A percentile compares a stretch with the other conserved stretches of the same genome.
Evolutionary conservation across 176 grass and related monocot species (phyloP).

Genomic region (Ananas comosus): DNA sequence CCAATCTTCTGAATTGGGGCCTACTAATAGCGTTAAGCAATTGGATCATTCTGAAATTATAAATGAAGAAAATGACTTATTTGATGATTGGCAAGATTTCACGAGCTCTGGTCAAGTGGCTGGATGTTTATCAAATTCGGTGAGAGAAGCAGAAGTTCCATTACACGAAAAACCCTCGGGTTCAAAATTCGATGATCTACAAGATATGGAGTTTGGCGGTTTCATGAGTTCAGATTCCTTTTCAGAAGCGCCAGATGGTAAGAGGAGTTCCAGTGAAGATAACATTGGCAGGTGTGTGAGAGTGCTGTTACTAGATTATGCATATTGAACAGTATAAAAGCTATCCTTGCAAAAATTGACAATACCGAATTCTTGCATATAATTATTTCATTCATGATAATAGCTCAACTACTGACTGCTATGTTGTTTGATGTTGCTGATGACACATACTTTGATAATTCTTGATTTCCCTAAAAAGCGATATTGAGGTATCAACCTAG

Average conservation of each 20-base stretch:
- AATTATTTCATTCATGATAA: neutral
- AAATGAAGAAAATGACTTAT: slow-evolving; percentile 34
- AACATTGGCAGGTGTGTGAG: slow-evolving; percentile 6
- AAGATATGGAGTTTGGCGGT: slow-evolving; percentile 2
- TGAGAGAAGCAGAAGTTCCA: neutral
- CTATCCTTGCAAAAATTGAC: neutral
- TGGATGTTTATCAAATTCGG: neutral
- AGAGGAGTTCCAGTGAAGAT: slow-evolving; percentile 3
- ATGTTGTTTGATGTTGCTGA: too few species aligned
- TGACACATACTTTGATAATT: too few species aligned
- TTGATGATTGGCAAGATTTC: slow-evolving; percentile 61
- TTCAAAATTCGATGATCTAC: neutral
- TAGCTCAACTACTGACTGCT: too few species aligned
- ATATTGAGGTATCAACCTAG: too few species aligned
- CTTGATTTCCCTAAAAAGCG: too few species aligned
- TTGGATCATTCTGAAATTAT: slow-evolving; percentile 15
- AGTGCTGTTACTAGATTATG: neutral
- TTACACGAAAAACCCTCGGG: neutral
- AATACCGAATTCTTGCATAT: neutral
- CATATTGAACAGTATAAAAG: neutral
- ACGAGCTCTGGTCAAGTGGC: slow-evolving; percentile 31
- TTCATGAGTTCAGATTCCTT: neutral
- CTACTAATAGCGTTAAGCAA: slow-evolving; percentile 20
- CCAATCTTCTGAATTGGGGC: slow-evolving; percentile 37
- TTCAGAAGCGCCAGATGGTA: neutral